phyloP scores from a whole-genome alignment of 345 rosid genomes.

The Gossypium bickii region DNA sequence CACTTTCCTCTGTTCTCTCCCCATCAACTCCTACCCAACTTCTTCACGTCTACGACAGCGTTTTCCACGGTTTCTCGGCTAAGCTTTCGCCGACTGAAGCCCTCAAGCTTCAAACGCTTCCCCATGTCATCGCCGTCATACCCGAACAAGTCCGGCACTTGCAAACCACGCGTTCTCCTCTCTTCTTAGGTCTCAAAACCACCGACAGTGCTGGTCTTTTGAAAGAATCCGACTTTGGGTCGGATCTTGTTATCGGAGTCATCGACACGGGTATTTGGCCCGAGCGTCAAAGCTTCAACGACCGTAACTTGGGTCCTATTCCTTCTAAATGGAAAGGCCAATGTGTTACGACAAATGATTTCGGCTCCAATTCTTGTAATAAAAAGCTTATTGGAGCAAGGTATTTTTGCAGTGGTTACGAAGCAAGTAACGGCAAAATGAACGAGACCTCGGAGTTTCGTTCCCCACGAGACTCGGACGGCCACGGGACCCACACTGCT shows the following conservation, averaged over 20 bases:
- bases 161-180: conserved; percentile 92
- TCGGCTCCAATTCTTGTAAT: conserved; percentile 50
- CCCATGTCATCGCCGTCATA: conserved; percentile 59
- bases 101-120: conserved; percentile 34
- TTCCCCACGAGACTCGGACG: conserved; percentile 83
- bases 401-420: conserved; percentile 72
- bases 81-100: conserved; percentile 50
- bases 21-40: conserved; percentile 33
- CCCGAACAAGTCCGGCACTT: conserved; percentile 70
- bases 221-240: conserved; percentile 84
- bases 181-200: conserved; percentile 71
- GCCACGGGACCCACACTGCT: conserved; percentile 90
- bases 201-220: conserved; percentile 69
- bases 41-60: conserved; percentile 81
- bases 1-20: conserved; percentile 35
- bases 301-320: conserved; percentile 63
- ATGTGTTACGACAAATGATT: conserved; percentile 42
- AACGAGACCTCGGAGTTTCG: conserved; percentile 62
- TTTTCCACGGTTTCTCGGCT: conserved; percentile 94
- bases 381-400: conserved; percentile 85
- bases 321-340: conserved; percentile 81
- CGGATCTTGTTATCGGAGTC: conserved; percentile 89
- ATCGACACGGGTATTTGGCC: conserved; percentile 97
- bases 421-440: conserved; percentile 68
- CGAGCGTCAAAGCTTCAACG: conserved; percentile 77